Evolutionary conservation across 371 early-diverging fungal genomes (phyloP).

Genomic region (Homolaphlyctis polyrhiza): DNA sequence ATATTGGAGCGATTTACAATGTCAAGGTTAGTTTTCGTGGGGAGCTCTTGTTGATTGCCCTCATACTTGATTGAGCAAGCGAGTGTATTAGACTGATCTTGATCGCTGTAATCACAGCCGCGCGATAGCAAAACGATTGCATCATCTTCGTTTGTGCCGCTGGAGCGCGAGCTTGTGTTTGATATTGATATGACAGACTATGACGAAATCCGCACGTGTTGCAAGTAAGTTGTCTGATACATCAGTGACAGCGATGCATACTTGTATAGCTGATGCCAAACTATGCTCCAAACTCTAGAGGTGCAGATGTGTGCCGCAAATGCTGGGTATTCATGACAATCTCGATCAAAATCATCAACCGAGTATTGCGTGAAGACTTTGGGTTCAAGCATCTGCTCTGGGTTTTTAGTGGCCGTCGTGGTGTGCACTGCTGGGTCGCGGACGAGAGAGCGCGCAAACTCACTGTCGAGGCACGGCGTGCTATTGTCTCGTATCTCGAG

Average conservation of each 20-base stretch:
- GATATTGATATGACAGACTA: conserved; percentile 99
- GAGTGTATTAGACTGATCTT: background rate
- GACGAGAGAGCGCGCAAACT: conserved; percentile 83
- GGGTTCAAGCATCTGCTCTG: conserved; percentile 93
- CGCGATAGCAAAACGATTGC: conserved; percentile 70
- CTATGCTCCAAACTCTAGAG: conserved; percentile 31
- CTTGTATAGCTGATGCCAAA: too few species aligned
- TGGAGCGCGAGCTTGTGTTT: conserved; percentile 95
- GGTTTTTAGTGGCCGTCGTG: conserved; percentile 98
- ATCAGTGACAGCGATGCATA: too few species aligned
- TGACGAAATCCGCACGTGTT: conserved; percentile 94
- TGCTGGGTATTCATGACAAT: conserved; percentile 96
- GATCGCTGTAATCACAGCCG: conserved; percentile 44
- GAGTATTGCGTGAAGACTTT: conserved; percentile 82
- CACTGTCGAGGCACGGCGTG: conserved; percentile 70
- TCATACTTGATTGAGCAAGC: background rate
- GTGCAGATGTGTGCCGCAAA: conserved; percentile 79
- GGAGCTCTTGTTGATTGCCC: background rate
- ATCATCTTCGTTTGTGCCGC: conserved; percentile 67
- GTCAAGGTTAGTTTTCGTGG: conserved; percentile 43
- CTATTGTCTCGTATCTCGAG: conserved; percentile 82
- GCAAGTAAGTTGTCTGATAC: conserved; percentile 57
- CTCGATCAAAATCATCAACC: conserved; percentile 83
- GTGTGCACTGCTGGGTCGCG: conserved; percentile 99
- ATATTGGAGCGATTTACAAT: conserved; percentile 96